Evolutionary conservation across 345 rosid species (phyloP).

Genomic region (sweet orange (Citrus sinensis)): DVS_A1.0 CM039161.1:20425001-20425500

Average conservation of each 20-base stretch:
- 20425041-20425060: neutral
- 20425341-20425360: neutral
- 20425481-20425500: neutral
- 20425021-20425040: neutral
- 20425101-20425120: slow-evolving; percentile 71
- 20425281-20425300: neutral
- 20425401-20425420: neutral
- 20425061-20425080: neutral
- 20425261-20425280: neutral
- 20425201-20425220: slow-evolving; percentile 81
- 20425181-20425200: slow-evolving; percentile 74
- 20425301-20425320: neutral
- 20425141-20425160: slow-evolving; percentile 65
- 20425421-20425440: neutral
- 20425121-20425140: slow-evolving; percentile 78
- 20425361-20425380: neutral
- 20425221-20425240: slow-evolving; percentile 8
- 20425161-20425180: slow-evolving; percentile 81
- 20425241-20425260: neutral
- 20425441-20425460: neutral
- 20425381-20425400: no score
- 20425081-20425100: slow-evolving; percentile 61
- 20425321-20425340: neutral
- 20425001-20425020: no score
- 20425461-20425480: neutral